phyloP scores from a whole-genome alignment of 2,329 filamentous ascomycete species.

The Aspergillus sp. region DNA sequence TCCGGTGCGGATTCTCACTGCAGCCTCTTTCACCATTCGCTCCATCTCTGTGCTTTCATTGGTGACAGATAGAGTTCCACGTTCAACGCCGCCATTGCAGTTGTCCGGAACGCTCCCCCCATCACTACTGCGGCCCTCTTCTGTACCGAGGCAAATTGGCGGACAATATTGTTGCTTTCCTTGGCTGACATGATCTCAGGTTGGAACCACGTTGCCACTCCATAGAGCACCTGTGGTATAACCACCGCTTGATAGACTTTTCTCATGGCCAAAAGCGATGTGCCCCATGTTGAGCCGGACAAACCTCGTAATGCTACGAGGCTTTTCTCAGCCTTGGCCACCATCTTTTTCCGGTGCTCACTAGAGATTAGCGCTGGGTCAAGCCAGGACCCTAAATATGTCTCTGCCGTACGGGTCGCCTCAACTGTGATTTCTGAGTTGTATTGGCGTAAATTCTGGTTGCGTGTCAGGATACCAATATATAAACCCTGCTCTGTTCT shows the following conservation, averaged over 20 bases:
- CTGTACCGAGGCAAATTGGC: constrained; percentile 5
- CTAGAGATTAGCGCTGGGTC: constrained; percentile 5
- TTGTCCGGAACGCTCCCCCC: constrained; percentile 8
- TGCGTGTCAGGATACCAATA: too few relatives aligned
- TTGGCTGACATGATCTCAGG: neutral
- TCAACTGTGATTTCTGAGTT: too few relatives aligned
- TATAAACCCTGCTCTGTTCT: too few relatives aligned
- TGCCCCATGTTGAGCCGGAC: constrained; percentile 5
- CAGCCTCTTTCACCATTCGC: constrained; percentile 5
- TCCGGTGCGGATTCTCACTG: constrained; percentile 5
- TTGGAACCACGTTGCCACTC: neutral
- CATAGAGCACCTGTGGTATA: constrained; percentile 22
- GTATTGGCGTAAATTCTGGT: too few relatives aligned
- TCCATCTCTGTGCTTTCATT: constrained; percentile 6
- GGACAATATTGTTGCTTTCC: constrained; percentile 1
- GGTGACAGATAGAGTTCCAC: constrained; percentile 5
- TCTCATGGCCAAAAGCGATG: constrained; percentile 8
- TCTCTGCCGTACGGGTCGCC: too few relatives aligned
- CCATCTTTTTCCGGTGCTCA: neutral
- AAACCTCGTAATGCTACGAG: constrained; percentile 4
- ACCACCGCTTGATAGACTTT: constrained; percentile 21
- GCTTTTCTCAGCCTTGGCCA: constrained; percentile 4
- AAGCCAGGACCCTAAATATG: neutral
- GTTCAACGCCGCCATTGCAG: constrained; percentile 3
- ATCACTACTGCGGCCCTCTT: constrained; percentile 8